Percentiles rank a stretch among this genome's conserved stretches.
These are phyloP conservation scores for Mycena sp. DNA, from an alignment of 1,284 basidiomycete genomes.

Conservation along the genomic window DNA sequence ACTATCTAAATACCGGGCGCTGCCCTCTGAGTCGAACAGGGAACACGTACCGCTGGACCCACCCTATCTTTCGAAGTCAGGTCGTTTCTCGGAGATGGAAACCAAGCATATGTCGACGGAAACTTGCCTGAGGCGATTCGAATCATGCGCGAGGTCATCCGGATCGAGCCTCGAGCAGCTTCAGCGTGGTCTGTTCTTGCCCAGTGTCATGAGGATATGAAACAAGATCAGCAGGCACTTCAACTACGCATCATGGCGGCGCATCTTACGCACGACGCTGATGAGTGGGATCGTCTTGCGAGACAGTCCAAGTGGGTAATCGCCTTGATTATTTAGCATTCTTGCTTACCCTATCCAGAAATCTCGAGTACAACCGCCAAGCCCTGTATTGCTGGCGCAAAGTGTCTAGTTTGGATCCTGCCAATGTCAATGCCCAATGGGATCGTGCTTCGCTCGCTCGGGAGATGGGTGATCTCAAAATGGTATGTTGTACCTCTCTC, in stretches of 20 bases:
- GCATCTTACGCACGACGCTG: constrained; percentile 85
- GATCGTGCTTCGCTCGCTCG: constrained; percentile 88
- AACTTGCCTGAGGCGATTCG: constrained; percentile 78
- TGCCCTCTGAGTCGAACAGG: neutral
- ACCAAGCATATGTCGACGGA: constrained; percentile 85
- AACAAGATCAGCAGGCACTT: constrained; percentile 77
- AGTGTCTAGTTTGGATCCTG: constrained; percentile 81
- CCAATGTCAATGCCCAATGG: constrained; percentile 90
- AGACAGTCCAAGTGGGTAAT: constrained; percentile 70
- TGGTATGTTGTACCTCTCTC: constrained; percentile 54
- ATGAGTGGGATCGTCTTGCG: constrained; percentile 89
- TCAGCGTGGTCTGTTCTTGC: constrained; percentile 91
- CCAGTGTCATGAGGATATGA: constrained; percentile 78
- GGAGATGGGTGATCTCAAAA: constrained; percentile 77
- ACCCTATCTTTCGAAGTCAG: constrained; percentile 67
- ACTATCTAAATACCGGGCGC: too few relatives aligned
- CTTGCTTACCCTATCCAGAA: constrained; percentile 49
- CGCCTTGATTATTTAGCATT: too few relatives aligned
- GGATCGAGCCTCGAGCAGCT: constrained; percentile 89
- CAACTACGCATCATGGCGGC: constrained; percentile 92
- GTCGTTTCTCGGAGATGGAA: constrained; percentile 86
- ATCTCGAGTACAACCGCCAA: constrained; percentile 81
- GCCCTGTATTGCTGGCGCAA: constrained; percentile 94
- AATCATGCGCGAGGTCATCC: constrained; percentile 91
- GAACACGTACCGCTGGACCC: constrained; percentile 14